These are phyloP conservation scores for Arachnomyces sp. DNA, from an alignment of 2,329 filamentous ascomycete species.

Conservation along the genomic window DNA sequence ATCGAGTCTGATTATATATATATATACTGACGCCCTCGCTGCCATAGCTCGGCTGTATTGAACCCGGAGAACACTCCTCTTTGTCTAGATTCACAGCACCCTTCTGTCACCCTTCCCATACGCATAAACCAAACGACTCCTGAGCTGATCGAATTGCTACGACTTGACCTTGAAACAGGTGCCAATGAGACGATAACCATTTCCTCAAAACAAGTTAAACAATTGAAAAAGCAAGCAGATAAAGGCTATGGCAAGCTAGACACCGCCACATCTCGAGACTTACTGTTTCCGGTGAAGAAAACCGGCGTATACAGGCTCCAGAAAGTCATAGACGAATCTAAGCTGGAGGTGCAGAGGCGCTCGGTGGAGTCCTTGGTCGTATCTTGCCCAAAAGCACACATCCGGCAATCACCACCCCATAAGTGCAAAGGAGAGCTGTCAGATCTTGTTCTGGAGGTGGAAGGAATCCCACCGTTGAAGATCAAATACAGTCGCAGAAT, in stretches of 20 bases:
- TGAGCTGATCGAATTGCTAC: slow-evolving; percentile 78
- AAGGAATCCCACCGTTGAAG: slow-evolving; percentile 83
- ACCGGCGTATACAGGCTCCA: slow-evolving; percentile 79
- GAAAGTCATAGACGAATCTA: slow-evolving; percentile 85
- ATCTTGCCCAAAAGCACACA: slow-evolving; percentile 69
- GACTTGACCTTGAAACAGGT: slow-evolving; percentile 75
- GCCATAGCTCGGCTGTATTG: slow-evolving; percentile 64
- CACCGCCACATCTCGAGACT: slow-evolving; percentile 52
- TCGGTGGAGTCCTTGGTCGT: slow-evolving; percentile 76
- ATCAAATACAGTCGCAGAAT: slow-evolving; percentile 86
- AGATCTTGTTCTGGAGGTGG: slow-evolving; percentile 71
- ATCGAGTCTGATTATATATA: not conserved
- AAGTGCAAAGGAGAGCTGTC: slow-evolving; percentile 85
- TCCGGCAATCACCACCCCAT: slow-evolving; percentile 57
- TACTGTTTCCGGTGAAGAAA: slow-evolving; percentile 72
- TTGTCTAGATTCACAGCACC: slow-evolving; percentile 63
- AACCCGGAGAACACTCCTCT: slow-evolving; percentile 77
- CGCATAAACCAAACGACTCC: slow-evolving; percentile 91
- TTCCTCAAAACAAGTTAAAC: slow-evolving; percentile 63
- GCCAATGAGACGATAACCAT: slow-evolving; percentile 74
- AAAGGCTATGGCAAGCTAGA: slow-evolving; percentile 47
- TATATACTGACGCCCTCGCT: not conserved
- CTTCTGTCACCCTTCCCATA: slow-evolving; percentile 65
- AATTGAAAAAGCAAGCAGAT: slow-evolving; percentile 62
- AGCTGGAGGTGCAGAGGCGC: slow-evolving; percentile 77